Evolutionary conservation across 768 basidiomycete genomes (phyloP).

Genomic region (Fomitopsis serialis): DNA sequence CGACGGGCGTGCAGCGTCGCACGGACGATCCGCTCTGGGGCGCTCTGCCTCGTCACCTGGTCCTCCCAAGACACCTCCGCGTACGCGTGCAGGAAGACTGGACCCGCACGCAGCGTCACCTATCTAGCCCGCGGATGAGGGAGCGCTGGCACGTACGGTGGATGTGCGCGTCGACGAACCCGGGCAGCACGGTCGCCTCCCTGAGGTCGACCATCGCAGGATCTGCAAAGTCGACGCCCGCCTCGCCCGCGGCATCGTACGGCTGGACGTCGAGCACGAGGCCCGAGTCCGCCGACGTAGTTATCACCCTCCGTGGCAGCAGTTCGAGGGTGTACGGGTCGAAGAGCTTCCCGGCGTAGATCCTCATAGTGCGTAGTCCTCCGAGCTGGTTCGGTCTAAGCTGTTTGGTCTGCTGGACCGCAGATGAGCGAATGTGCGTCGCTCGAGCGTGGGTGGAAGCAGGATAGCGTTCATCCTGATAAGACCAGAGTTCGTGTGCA

Average conservation of each 20-base stretch:
- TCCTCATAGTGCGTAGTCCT: no score
- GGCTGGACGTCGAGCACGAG: slow-evolving; percentile 40
- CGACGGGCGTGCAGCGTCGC: slow-evolving; percentile 53
- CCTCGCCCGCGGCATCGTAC: slow-evolving; percentile 2
- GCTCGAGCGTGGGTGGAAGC: neutral
- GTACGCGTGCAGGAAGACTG: slow-evolving; percentile 60
- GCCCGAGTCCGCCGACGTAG: slow-evolving; percentile 40
- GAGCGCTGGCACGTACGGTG: slow-evolving; percentile 35
- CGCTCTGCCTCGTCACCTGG: slow-evolving; percentile 51
- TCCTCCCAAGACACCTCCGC: slow-evolving; percentile 56
- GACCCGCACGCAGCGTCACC: neutral
- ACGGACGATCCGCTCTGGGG: slow-evolving; percentile 54
- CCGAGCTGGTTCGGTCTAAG: neutral
- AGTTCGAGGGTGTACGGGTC: slow-evolving; percentile 40
- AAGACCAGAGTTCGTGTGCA: no score
- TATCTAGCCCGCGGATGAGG: neutral
- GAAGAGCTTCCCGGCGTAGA: slow-evolving; percentile 44
- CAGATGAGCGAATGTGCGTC: neutral
- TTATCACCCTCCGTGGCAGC: slow-evolving; percentile 39
- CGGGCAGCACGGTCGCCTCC: slow-evolving; percentile 45
- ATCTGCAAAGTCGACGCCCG: slow-evolving; percentile 8
- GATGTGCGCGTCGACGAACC: slow-evolving; percentile 54
- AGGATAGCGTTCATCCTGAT: no score
- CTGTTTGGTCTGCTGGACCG: neutral
- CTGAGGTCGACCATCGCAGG: slow-evolving; percentile 39